Evolutionary conservation across 352 stramenopile genomes (phyloP).

Genomic region (Aphanomyces invadans): DNA sequence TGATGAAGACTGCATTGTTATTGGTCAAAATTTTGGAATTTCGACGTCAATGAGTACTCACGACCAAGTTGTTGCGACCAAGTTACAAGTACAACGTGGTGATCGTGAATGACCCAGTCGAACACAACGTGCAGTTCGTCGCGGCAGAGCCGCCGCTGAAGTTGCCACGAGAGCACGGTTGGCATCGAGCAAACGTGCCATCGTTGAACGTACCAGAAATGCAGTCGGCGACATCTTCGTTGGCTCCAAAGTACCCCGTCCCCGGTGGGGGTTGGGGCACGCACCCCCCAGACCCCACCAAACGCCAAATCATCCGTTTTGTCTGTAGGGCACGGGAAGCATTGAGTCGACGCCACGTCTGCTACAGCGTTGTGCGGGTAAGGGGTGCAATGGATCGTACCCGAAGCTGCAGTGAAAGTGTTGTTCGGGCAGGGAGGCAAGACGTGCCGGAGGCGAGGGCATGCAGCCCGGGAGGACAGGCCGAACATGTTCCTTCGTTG

Average conservation of each 20-base stretch:
- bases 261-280: background rate
- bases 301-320: background rate
- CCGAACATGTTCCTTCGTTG: background rate
- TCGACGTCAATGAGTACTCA: too few species aligned
- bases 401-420: background rate
- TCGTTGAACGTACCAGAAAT: conserved; percentile 15
- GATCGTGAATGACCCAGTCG: background rate
- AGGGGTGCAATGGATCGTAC: background rate
- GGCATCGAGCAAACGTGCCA: conserved; percentile 13
- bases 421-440: background rate
- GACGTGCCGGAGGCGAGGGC: background rate
- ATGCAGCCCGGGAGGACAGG: background rate
- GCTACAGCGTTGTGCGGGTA: background rate
- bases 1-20: too few species aligned
- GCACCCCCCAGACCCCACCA: background rate
- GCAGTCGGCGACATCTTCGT: background rate
- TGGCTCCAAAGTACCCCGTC: background rate
- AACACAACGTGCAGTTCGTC: background rate
- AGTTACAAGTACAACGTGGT: too few species aligned
- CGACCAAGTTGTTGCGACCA: too few species aligned
- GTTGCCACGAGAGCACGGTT: background rate
- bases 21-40: too few species aligned
- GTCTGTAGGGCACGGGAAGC: background rate
- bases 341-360: background rate
- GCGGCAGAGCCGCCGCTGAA: background rate